Evolutionary conservation across 1,284 basidiomycete genomes (phyloP).

Genomic region (Exobasidium cylindrosporum): DNA sequence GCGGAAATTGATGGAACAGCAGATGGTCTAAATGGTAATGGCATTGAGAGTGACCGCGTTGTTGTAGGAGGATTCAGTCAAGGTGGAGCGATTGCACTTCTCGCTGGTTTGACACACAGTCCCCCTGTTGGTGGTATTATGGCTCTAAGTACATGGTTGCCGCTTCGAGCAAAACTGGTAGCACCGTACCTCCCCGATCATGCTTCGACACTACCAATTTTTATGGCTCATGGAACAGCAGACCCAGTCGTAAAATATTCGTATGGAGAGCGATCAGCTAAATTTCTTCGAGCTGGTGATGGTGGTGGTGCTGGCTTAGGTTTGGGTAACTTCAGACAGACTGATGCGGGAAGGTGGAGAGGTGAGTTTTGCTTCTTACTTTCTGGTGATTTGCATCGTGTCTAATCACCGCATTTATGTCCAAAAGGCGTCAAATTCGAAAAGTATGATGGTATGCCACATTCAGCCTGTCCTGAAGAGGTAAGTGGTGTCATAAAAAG

Average conservation of each 20-base stretch:
- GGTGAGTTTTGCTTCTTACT: no score
- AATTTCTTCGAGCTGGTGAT: slow-evolving; percentile 26
- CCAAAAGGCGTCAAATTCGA: slow-evolving; percentile 36
- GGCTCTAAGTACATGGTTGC: slow-evolving; percentile 50
- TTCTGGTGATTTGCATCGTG: no score
- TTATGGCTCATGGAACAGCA: slow-evolving; percentile 47
- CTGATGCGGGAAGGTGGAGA: not conserved
- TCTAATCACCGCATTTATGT: no score
- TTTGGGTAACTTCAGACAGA: slow-evolving; percentile 20
- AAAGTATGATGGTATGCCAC: slow-evolving; percentile 47
- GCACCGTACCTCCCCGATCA: slow-evolving; percentile 15
- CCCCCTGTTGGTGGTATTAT: slow-evolving; percentile 42
- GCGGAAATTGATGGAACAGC: slow-evolving; percentile 46
- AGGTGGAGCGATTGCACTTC: slow-evolving; percentile 49
- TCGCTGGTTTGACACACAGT: slow-evolving; percentile 38
- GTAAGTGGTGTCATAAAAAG: slow-evolving; percentile 17
- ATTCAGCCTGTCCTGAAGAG: slow-evolving; percentile 51
- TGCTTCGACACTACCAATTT: slow-evolving; percentile 35
- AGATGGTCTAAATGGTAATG: slow-evolving; percentile 33
- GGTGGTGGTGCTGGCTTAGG: slow-evolving; percentile 31
- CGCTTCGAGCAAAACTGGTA: slow-evolving; percentile 44
- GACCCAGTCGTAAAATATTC: slow-evolving; percentile 48
- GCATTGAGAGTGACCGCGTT: slow-evolving; percentile 43
- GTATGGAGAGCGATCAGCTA: slow-evolving; percentile 35
- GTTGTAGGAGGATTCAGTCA: slow-evolving; percentile 29